Conservation (phyloP, 768 basidiomycete species). For the Candolleomyces eurysporus region DNA sequence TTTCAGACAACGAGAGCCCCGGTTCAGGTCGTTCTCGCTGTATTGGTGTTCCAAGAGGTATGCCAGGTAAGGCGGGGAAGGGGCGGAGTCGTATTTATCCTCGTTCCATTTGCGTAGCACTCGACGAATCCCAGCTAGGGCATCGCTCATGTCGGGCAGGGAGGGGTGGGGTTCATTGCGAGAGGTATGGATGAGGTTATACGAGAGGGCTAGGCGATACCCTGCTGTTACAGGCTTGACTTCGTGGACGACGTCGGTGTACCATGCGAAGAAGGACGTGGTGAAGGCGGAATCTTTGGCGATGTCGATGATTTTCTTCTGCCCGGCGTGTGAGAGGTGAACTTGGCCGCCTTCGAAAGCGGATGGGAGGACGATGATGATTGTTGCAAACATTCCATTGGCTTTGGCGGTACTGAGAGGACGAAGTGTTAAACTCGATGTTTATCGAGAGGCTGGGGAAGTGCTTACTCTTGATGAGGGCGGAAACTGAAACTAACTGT, state of each 20-base stretch:
- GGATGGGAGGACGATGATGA: constrained; percentile 37
- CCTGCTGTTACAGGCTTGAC: constrained; percentile 48
- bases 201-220: constrained; percentile 49
- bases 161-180: constrained; percentile 24
- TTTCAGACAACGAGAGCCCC: constrained; percentile 29
- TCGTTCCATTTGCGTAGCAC: constrained; percentile 38
- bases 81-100: constrained; percentile 15
- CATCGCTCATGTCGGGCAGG: constrained; percentile 22
- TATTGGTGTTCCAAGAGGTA: constrained; percentile 29
- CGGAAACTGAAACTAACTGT: constrained; percentile 30
- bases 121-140: constrained; percentile 21
- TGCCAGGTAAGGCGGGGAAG: constrained; percentile 18
- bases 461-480: constrained; percentile 44
- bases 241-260: constrained; percentile 51
- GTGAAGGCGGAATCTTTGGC: constrained; percentile 25
- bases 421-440: neutral
- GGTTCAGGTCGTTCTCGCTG: constrained; percentile 18
- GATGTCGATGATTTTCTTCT: constrained; percentile 3
- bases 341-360: too few relatives aligned
- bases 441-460: neutral
- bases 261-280: constrained; percentile 47
- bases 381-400: constrained; percentile 50
- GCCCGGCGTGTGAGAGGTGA: too few relatives aligned
- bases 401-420: constrained; percentile 41
- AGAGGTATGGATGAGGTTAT: constrained; percentile 46